These are phyloP conservation scores for Leptographium radiaticola DNA, from an alignment of 2,329 filamentous ascomycete genomes.

Conservation along the genomic window DNA sequence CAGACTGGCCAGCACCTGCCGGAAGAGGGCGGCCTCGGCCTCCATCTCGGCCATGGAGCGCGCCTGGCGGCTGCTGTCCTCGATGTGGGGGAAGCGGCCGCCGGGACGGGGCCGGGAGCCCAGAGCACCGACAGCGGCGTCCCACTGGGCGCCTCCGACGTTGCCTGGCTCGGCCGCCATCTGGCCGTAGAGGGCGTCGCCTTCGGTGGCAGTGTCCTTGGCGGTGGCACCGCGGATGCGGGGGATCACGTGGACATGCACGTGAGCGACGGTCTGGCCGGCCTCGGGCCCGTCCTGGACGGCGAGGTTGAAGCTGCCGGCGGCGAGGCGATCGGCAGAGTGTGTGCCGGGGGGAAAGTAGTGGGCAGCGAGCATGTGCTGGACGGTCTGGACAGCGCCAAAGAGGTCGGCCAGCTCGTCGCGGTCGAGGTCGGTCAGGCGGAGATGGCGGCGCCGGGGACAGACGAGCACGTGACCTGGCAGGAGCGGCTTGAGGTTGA, in stretches of 20 bases:
- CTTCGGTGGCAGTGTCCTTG: conserved; percentile 24
- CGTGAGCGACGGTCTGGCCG: conserved; percentile 86
- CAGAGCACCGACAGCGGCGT: conserved; percentile 19
- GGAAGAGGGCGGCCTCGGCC: conserved; percentile 59
- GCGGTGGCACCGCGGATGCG: conserved; percentile 43
- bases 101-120: conserved; percentile 21
- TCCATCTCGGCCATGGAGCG: conserved; percentile 66
- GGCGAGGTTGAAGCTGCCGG: conserved; percentile 76
- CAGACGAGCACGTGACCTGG: conserved; percentile 90
- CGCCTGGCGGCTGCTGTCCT: conserved; percentile 55
- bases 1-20: conserved; percentile 26
- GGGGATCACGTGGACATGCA: conserved; percentile 88
- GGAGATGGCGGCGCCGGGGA: conserved; percentile 53
- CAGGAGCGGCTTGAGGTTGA: conserved; percentile 90
- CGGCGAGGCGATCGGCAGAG: conserved; percentile 19
- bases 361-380: conserved; percentile 54
- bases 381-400: conserved; percentile 69
- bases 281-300: conserved; percentile 87
- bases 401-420: conserved; percentile 74
- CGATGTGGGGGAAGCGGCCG: conserved; percentile 53
- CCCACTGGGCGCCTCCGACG: conserved; percentile 57
- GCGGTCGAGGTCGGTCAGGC: conserved; percentile 60
- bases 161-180: conserved; percentile 80
- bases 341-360: conserved; percentile 29
- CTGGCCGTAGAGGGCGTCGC: conserved; percentile 66